phyloP scores from a whole-genome alignment of 306 rosid species.

The Sphenostylis stenocarpa region DNA sequence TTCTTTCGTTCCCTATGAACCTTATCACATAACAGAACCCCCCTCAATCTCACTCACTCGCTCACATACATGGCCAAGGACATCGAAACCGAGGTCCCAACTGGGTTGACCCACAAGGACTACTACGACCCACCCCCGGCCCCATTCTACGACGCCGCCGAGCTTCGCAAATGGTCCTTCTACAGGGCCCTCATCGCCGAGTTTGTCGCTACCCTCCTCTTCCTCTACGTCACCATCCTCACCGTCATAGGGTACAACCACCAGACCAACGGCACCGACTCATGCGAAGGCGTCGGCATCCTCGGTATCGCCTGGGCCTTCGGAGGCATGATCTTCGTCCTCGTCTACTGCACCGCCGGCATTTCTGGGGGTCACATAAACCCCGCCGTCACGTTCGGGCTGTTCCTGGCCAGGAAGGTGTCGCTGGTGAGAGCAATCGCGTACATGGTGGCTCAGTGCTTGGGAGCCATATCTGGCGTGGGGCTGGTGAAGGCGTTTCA shows the following conservation, averaged over 20 bases:
- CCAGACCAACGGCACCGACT: constrained; percentile 16
- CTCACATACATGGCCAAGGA: constrained; percentile 47
- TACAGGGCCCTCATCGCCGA: constrained; percentile 84
- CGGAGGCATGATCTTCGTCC: constrained; percentile 60
- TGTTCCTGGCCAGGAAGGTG: constrained; percentile 46
- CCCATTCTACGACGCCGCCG: constrained; percentile 56
- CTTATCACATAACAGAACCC: not conserved
- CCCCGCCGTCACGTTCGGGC: constrained; percentile 51
- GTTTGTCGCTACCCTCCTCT: constrained; percentile 85
- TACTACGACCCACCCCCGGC: constrained; percentile 81
- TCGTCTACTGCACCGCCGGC: constrained; percentile 59
- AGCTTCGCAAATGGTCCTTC: constrained; percentile 74
- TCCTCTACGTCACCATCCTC: constrained; percentile 60
- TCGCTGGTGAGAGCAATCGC: constrained; percentile 41
- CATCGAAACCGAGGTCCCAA: constrained; percentile 22
- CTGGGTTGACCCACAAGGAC: constrained; percentile 48
- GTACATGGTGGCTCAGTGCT: constrained; percentile 46
- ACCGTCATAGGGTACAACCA: constrained; percentile 47
- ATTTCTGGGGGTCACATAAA: constrained; percentile 55
- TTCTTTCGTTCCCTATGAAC: not conserved
- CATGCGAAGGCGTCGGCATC: constrained; percentile 40
- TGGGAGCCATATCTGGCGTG: constrained; percentile 46
- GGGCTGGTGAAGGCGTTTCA: constrained; percentile 47
- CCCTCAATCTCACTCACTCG: not conserved
- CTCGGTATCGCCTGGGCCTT: constrained; percentile 62